phyloP scores from a whole-genome alignment of 495 filamentous ascomycete species.

The Amphirosellinia nigrospora region DNA sequence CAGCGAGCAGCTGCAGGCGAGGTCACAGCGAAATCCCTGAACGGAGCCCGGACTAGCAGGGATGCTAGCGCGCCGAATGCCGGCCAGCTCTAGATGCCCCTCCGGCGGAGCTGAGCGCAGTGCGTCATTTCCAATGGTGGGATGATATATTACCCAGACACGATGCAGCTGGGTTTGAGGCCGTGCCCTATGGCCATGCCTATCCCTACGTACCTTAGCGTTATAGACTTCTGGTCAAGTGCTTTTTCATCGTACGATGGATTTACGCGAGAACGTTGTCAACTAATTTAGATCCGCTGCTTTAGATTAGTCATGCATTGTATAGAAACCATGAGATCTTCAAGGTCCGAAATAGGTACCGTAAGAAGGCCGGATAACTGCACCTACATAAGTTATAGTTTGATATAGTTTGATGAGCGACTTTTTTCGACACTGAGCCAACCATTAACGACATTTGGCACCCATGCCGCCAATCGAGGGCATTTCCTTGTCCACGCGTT shows the following conservation, averaged over 20 bases:
- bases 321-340: neutral
- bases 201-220: neutral
- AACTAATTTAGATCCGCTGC: neutral
- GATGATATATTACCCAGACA: constrained; percentile 10
- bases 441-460: neutral
- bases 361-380: neutral
- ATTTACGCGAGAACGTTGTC: neutral
- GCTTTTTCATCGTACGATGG: neutral
- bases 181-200: neutral
- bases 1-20: constrained; percentile 12
- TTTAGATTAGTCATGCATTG: neutral
- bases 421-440: constrained; percentile 1
- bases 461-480: neutral
- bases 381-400: neutral
- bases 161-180: neutral
- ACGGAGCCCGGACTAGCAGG: neutral
- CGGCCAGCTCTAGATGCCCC: neutral
- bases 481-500: neutral
- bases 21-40: constrained; percentile 18
- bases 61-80: constrained; percentile 21
- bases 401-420: neutral
- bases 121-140: constrained; percentile 25
- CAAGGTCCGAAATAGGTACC: neutral
- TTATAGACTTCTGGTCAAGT: neutral
- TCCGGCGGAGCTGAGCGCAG: constrained; percentile 21